phyloP scores from a whole-genome alignment of 1,284 basidiomycete species.

The Cryptococcus floricola region DNA sequence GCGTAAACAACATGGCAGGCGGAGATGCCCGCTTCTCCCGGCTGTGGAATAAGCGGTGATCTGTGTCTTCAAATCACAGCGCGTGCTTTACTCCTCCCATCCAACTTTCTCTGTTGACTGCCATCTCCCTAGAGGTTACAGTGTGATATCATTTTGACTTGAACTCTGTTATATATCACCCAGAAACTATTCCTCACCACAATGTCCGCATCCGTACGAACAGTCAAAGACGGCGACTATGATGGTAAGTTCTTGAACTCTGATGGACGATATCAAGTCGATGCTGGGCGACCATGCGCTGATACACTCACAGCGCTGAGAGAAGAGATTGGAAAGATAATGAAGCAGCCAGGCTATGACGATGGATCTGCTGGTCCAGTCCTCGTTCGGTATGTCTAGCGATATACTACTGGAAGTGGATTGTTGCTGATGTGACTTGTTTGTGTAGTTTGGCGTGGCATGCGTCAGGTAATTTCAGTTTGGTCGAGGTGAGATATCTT shows the following conservation, averaged over 20 bases:
- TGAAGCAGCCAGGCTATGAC: constrained; percentile 49
- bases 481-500: constrained; percentile 31
- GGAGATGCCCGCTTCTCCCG: background rate
- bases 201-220: background rate
- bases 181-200: background rate
- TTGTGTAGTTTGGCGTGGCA: constrained; percentile 55
- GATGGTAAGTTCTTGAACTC: constrained; percentile 21
- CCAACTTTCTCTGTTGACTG: background rate
- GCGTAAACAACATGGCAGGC: no score
- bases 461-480: constrained; percentile 51
- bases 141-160: no score
- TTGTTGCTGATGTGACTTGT: constrained; percentile 2
- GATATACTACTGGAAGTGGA: background rate
- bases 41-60: background rate
- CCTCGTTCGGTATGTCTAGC: constrained; percentile 37
- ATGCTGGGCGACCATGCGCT: background rate
- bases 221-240: constrained; percentile 41
- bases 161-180: no score
- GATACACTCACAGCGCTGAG: constrained; percentile 28
- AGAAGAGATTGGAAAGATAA: constrained; percentile 42
- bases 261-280: background rate
- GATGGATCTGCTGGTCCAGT: constrained; percentile 48
- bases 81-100: background rate
- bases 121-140: background rate
- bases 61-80: background rate